Evolutionary conservation across 2,329 filamentous ascomycete species (phyloP).

Genomic region (Ploettnerulaceae sp.): DNA sequence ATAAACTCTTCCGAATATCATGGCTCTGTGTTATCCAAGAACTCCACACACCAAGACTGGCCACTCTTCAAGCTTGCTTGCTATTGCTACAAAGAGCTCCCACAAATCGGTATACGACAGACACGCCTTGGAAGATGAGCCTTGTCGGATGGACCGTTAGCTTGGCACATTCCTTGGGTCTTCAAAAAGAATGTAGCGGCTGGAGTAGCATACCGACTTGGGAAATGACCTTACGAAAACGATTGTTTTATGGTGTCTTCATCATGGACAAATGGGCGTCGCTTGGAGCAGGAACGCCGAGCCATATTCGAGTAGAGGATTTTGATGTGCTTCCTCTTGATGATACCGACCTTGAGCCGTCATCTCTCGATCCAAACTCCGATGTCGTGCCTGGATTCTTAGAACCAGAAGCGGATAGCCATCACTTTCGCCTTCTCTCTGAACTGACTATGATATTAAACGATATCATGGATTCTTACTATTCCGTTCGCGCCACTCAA

Average conservation of each 20-base stretch:
- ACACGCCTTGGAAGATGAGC: conserved; percentile 35
- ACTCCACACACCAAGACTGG: conserved; percentile 33
- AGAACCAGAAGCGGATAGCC: conserved; percentile 23
- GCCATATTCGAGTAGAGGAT: conserved; percentile 32
- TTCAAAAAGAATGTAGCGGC: conserved; percentile 31
- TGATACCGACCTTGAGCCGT: conserved; percentile 27
- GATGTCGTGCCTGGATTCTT: conserved; percentile 21
- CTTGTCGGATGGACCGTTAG: conserved; percentile 34
- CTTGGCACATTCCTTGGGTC: conserved; percentile 33
- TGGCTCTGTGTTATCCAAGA: conserved; percentile 34
- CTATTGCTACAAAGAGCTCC: conserved; percentile 34
- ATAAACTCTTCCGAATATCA: conserved; percentile 32
- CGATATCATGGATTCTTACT: conserved; percentile 34
- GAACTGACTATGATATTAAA: conserved; percentile 33
- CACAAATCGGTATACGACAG: conserved; percentile 33
- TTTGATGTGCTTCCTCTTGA: conserved; percentile 31
- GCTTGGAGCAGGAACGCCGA: conserved; percentile 34
- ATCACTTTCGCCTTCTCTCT: conserved; percentile 32
- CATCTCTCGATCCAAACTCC: conserved; percentile 17
- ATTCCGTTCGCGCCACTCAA: conserved; percentile 30
- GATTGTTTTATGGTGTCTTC: conserved; percentile 34
- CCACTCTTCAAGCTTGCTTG: conserved; percentile 35
- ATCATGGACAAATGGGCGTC: conserved; percentile 36
- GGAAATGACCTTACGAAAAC: conserved; percentile 33
- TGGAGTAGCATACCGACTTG: conserved; percentile 33